Base-by-base conservation (phyloP, 2,329 filamentous ascomycete species). In the Aspergillus transmontanensis region DNA sequence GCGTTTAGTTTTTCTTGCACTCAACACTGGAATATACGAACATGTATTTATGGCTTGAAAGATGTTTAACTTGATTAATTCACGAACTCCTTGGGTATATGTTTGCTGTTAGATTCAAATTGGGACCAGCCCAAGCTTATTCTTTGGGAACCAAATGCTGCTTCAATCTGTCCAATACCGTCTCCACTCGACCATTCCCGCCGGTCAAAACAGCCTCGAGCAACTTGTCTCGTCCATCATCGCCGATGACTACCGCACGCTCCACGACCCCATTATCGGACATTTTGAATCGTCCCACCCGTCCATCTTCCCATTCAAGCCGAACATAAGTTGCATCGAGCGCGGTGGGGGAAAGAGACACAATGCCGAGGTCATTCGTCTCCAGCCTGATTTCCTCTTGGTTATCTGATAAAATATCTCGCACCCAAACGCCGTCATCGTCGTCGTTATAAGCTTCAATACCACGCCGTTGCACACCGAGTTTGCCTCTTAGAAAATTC, bases 221-320 rank as follows among this genome's bases (percentile, higher is more conserved):
- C 50, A 55, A 51, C 60, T 79, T 80, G 65, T 80, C 78, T 32
- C 79, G 69, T 1, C 78, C 78, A 21, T 62, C 26, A 48, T 79
- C 77, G 2, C 78, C 79, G 66, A 81, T 76, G 16, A 82, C 76
- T 53, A 81, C 77, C 4, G 78, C 79, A 12, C 78, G 70, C 61
- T 81, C 78, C 34, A 82, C 74, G 39, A 71, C 58, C 4, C 80
- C 80, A 10, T 71, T 62, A 68, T 78, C 75, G 3, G 78, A 78
- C 28, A 82, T 67, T 63, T 79, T 80, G 50, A 83, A 76, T 48
- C 78, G 71, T 4, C 80, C 81, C 32, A 82, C 75, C 6, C 77
- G 75, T 6, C 79, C 80, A 70, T 81, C 79, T 14, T 68, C 70
- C 80, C 80, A 83, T 63, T 81, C 75, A 19, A 83, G 53, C 12